Evolutionary conservation across 371 early-diverging fungal species (phyloP), one percentile per base, ranked within the genome.

Genomic region (Mucor velutinosus): DNA sequence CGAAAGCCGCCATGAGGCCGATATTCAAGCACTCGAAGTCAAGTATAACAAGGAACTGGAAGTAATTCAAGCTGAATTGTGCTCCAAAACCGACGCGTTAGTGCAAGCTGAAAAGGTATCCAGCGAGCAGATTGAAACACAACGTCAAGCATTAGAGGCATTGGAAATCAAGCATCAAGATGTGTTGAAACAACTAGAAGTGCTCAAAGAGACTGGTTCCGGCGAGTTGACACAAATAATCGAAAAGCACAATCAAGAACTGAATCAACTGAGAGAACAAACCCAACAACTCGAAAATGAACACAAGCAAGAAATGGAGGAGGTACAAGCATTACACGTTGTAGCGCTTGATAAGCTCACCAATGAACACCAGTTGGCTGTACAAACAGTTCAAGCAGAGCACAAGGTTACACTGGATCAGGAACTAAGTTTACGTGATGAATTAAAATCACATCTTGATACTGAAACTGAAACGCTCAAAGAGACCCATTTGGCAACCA

Each of bases 391-490:
- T n/a, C 29, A 43, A 14, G 30, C 57, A n/a, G 45, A 64, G 23
- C 64, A 64, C 32, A 43, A 64, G 41, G 64, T 64, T 43, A 43
- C 64, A 64, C 64, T 43, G 57, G 45, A 64, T 64, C 64, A 56
- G 43, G 64, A 57, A 64, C 58, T 43, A 21, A 39, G 25, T 41
- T 53, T 35, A 15, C 55, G 39, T 25, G n/a, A 58, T 21, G 51
- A 58, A 17, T 43, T 67, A 39, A 57, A 57, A 7, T 33, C n/a
- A 11, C 47, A 33, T 7, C 58, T 41, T 25, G 43, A 66, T 49
- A 41, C 27, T n/a, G 43, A 65, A 58, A 23, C 62, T 17, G 32
- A 53, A 32, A 60, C 51, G 10, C 32, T 71, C 15, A 45, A 35
- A 10, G 56, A 66, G 25, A 29, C 29, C 12, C 67, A 71, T 35